Evolutionary conservation across 208 protist genomes (phyloP).

Genomic region (Sergeia podlipaevii): DNA sequence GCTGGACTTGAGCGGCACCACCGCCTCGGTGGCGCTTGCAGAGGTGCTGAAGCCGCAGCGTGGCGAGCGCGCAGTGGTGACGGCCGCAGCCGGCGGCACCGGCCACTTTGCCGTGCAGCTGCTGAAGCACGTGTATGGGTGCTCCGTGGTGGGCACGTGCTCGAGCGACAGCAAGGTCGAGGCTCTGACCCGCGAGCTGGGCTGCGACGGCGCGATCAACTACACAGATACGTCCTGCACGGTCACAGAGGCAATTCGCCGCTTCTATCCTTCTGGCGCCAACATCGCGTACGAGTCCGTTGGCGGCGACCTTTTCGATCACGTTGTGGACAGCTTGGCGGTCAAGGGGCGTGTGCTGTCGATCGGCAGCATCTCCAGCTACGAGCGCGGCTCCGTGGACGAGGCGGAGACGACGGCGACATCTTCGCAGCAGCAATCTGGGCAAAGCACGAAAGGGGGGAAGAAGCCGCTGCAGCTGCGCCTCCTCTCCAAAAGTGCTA

Average conservation of each 20-base stretch:
- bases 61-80: conserved; percentile 81
- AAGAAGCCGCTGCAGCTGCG: conserved; percentile 51
- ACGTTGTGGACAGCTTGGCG: conserved; percentile 52
- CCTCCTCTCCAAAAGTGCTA: conserved; percentile 78
- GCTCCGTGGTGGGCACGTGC: conserved; percentile 84
- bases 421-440: too few relatives aligned
- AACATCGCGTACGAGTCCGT: conserved; percentile 91
- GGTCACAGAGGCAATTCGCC: conserved; percentile 22
- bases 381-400: conserved; percentile 23
- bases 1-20: conserved; percentile 79
- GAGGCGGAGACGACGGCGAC: neutral
- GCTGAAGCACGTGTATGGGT: conserved; percentile 76
- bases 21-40: conserved; percentile 83
- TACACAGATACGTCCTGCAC: conserved; percentile 26
- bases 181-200: conserved; percentile 57
- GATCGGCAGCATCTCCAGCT: conserved; percentile 81
- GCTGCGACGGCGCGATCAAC: conserved; percentile 80
- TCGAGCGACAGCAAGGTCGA: conserved; percentile 69
- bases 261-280: conserved; percentile 57
- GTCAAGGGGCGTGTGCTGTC: conserved; percentile 69
- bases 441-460: neutral
- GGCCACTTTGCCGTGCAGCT: conserved; percentile 90
- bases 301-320: conserved; percentile 78
- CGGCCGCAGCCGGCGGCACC: conserved; percentile 87
- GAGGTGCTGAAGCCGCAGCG: conserved; percentile 58